Percentiles rank a stretch among this genome's conserved stretches.
Evolutionary conservation across 768 basidiomycete species (phyloP).

Genomic region (Tephrocybe sp.): DNA sequence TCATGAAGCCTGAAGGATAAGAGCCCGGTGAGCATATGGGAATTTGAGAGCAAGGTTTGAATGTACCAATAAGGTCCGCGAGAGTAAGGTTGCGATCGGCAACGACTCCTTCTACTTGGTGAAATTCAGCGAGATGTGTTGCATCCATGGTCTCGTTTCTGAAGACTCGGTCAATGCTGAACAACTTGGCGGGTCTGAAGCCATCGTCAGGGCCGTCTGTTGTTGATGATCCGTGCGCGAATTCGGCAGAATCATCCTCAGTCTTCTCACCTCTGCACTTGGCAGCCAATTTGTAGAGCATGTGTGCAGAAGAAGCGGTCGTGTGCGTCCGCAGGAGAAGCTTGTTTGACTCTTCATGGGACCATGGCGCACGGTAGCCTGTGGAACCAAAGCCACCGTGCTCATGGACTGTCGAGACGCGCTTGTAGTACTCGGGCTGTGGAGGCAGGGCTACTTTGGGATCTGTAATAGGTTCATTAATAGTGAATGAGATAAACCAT

Average conservation of each 20-base stretch:
- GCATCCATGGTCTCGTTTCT: slow-evolving; percentile 98
- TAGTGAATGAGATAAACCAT: not conserved
- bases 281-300: slow-evolving; percentile 93
- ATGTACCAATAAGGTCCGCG: slow-evolving; percentile 89
- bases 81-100: slow-evolving; percentile 91
- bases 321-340: slow-evolving; percentile 96
- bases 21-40: slow-evolving; percentile 1
- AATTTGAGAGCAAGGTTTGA: not conserved
- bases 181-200: slow-evolving; percentile 89
- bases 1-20: slow-evolving; percentile 84
- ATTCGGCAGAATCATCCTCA: slow-evolving; percentile 39
- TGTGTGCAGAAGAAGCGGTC: slow-evolving; percentile 88
- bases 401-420: slow-evolving; percentile 81
- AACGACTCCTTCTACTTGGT: slow-evolving; percentile 99
- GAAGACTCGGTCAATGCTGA: slow-evolving; percentile 98
- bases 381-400: slow-evolving; percentile 87
- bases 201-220: slow-evolving; percentile 52
- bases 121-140: slow-evolving; percentile 98
- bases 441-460: slow-evolving; percentile 76
- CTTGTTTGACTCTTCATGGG: slow-evolving; percentile 85
- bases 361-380: slow-evolving; percentile 98
- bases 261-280: slow-evolving; percentile 62
- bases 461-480: slow-evolving; percentile 41
- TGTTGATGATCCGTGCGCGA: slow-evolving; percentile 34
- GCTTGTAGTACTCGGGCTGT: slow-evolving; percentile 78